These are phyloP conservation scores for Flaveria robusta DNA, from an alignment of 129 eudicot species.

Conservation along the genomic window DNA sequence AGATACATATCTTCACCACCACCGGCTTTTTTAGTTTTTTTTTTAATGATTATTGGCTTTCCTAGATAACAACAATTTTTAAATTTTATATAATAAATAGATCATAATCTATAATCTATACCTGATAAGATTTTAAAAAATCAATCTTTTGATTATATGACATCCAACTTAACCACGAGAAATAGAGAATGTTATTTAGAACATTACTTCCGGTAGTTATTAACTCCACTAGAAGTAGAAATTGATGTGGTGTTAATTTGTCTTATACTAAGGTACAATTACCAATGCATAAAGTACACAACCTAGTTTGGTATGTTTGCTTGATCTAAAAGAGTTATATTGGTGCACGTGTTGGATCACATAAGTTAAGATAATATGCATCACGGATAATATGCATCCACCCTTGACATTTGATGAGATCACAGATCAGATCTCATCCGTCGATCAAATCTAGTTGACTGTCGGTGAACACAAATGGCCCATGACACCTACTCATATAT, in stretches of 20 bases:
- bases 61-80: too few species aligned
- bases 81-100: too few species aligned
- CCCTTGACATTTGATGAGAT: not conserved
- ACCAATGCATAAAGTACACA: not conserved
- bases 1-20: too few species aligned
- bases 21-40: too few species aligned
- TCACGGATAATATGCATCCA: not conserved
- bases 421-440: not conserved
- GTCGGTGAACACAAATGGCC: constrained; percentile 5
- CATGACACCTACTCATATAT: not conserved
- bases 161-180: too few species aligned
- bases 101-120: too few species aligned
- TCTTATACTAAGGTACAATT: constrained; percentile 19
- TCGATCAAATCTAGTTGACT: not conserved
- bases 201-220: not conserved
- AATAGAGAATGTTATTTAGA: too few species aligned
- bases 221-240: not conserved
- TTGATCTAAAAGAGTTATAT: not conserved
- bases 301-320: not conserved
- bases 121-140: too few species aligned
- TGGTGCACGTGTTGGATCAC: not conserved
- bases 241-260: constrained; percentile 10
- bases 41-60: too few species aligned
- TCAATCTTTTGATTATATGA: too few species aligned
- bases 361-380: not conserved